phyloP scores from a whole-genome alignment of 1,139 yeast genomes.

The Pichia sp. region DNA sequence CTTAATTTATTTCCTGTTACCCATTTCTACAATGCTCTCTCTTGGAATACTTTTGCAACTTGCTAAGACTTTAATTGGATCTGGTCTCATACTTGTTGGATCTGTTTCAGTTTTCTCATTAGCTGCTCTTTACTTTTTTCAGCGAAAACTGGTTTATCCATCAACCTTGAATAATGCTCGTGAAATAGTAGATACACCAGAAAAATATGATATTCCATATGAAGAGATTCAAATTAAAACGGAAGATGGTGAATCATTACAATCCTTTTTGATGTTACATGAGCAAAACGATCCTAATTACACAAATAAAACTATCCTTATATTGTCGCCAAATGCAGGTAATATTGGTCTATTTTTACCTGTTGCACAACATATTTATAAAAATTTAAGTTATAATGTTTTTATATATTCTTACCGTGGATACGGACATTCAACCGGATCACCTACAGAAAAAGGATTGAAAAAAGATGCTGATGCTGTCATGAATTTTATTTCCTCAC shows the following conservation, averaged over 20 bases:
- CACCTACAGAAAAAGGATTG: slow-evolving; percentile 70
- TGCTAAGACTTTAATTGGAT: background rate
- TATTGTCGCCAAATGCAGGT: slow-evolving; percentile 93
- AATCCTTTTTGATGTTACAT: slow-evolving; percentile 44
- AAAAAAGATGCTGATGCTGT: slow-evolving; percentile 78
- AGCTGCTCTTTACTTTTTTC: slow-evolving; percentile 59
- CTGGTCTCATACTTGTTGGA: slow-evolving; percentile 10
- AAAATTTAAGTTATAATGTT: slow-evolving; percentile 66
- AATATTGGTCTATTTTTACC: slow-evolving; percentile 93
- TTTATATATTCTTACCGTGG: slow-evolving; percentile 88
- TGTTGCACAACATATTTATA: slow-evolving; percentile 64
- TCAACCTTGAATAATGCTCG: slow-evolving; percentile 75
- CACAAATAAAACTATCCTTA: slow-evolving; percentile 61
- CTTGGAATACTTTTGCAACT: background rate
- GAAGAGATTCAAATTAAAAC: slow-evolving; percentile 60
- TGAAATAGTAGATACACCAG: slow-evolving; percentile 73
- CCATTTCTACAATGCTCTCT: background rate
- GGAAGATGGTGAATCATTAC: slow-evolving; percentile 54
- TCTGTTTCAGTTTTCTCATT: slow-evolving; percentile 33
- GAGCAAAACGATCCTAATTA: slow-evolving; percentile 38
- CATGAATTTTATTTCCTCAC: slow-evolving; percentile 49
- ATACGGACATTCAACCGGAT: slow-evolving; percentile 81
- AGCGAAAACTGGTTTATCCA: slow-evolving; percentile 71
- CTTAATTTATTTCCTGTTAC: no score
- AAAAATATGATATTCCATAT: slow-evolving; percentile 60